Percentiles rank a stretch among this genome's conserved stretches.
These are phyloP conservation scores for Starmera amethionina DNA, from an alignment of 805 yeast genomes.

Conservation along the genomic window DNA sequence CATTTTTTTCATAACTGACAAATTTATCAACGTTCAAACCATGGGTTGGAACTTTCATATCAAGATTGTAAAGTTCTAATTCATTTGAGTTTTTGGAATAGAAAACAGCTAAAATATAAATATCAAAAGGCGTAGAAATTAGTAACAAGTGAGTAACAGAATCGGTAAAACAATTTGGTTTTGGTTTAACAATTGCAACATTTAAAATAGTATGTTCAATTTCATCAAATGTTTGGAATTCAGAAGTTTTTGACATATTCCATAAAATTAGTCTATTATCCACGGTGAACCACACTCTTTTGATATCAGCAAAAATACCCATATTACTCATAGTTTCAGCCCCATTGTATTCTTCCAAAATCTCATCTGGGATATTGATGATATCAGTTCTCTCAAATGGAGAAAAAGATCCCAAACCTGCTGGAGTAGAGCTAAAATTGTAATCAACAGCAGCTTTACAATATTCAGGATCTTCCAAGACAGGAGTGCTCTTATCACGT, in stretches of 20 bases:
- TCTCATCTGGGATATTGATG: conserved; percentile 69
- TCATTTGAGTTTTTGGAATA: conserved; percentile 32
- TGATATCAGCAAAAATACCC: conserved; percentile 77
- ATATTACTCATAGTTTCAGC: conserved; percentile 60
- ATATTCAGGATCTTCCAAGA: conserved; percentile 38
- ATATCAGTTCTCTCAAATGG: conserved; percentile 68
- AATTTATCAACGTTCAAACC: conserved; percentile 68
- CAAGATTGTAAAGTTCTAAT: conserved; percentile 71
- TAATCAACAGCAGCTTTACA: conserved; percentile 56
- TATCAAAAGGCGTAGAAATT: conserved; percentile 70
- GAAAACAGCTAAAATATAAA: conserved; percentile 69
- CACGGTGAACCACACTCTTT: conserved; percentile 76
- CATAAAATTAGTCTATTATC: conserved; percentile 79
- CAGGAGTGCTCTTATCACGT: conserved; percentile 48
- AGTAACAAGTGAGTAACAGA: conserved; percentile 64
- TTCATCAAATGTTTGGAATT: conserved; percentile 75
- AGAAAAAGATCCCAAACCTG: conserved; percentile 41
- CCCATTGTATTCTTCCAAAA: conserved; percentile 61
- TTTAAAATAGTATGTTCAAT: conserved; percentile 67
- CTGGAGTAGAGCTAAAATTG: conserved; percentile 45
- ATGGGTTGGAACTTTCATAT: conserved; percentile 67
- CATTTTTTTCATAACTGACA: conserved; percentile 47
- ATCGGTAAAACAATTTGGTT: conserved; percentile 68
- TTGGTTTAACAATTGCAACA: conserved; percentile 74
- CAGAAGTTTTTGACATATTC: conserved; percentile 60